Base-by-base conservation (phyloP, 345 rosid genomes). In the Mallotus nudiflorus region DNA sequence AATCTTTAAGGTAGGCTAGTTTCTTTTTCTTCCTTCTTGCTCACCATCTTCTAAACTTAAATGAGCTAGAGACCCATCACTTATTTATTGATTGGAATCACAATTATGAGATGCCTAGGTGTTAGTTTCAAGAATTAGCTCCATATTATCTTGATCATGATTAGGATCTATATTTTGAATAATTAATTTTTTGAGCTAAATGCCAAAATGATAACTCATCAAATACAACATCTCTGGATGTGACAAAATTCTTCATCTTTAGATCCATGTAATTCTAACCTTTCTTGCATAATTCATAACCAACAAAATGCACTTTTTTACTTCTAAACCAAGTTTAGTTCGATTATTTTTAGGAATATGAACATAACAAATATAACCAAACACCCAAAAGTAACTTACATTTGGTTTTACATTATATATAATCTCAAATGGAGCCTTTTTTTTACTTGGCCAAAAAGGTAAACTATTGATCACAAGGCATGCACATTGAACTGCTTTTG, bases 231-330 rank as follows among this genome's bases (percentile, higher is more conserved):
- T 75, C 66, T 12, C 29, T 12, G 1, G 63, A 79, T 9, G 62
- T 24, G 6, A 15, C 1, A 45, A 29, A 45, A 15, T 15, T 67
- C 9, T 76, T 61, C 19, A 45, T 79, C 6, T 66, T 1, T 54
- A n/a, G 60, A 69, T 82, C 69, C 73, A 82, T 40, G 13, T 66
- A 80, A 15, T 45, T 68, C 62, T 40, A 78, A 0, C 69, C 44
- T 40, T 75, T 82, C 62, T 33, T 73, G 3, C 28, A 19, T n/a
- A 45, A 22, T 15, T 81, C 70, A 65, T 75, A 75, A 10, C 73
- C 45, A 57, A 63, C 31, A 68, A 77, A 0, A 74, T 42, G 39
- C 78, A 75, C 7, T 40, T 66, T 16, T 31, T 66, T 5, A 52
- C 76, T 29, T 39, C 76, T 31, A 24, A 29, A 42, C 66, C 69